Base-by-base conservation (phyloP, 2,329 filamentous ascomycete species). In the Aspergillus tamarii region DNA sequence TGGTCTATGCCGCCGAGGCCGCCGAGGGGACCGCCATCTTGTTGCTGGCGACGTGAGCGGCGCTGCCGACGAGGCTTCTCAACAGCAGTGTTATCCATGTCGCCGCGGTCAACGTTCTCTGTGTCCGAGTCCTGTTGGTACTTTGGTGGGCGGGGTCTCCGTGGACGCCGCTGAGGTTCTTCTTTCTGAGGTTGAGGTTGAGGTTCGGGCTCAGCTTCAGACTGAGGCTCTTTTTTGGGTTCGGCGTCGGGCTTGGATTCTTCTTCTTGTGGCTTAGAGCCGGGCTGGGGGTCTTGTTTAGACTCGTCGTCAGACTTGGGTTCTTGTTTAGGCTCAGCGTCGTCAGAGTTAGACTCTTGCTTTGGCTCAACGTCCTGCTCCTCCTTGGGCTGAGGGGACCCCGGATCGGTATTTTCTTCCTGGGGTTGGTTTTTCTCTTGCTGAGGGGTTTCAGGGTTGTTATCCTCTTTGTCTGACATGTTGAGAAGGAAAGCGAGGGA, bases 1-100 rank as follows among this genome's bases (percentile, higher is more conserved):
- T 89, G 86, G 62, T 84, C 83, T 63, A 88, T 85, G 66, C 83
- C 83, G 61, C 83, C 84, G 3, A 88, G 81, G 1, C 83, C 83
- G 11, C 84, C 73, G 45, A 75, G 71, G 0, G 74, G 71, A 6
- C 76, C 76, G 55, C 79, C 77, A 36, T 78, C 78, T 63, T 80
- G 78, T 75, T 70, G 76, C 66, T 83, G 80, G 74, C 84, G 83
- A 76, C 84, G 75, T 52, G 80, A 81, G 61, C 82, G 80, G 71
- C 87, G 85, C 67, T 84, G 84, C 65, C 86, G 84, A 45, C 77
- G 76, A 62, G 85, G 85, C 52, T 71, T 71, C 65, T 84, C 84
- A 46, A 80, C 72, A 63, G 67, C 74, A 34, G 80, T 77, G 63
- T 52, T 56, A 6, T 84, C 85, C 62, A 84, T 81, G 66, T 87